These are phyloP conservation scores for Rhizoclosmatium globosum DNA, from an alignment of 192 early-diverging fungal genomes.

Conservation along the genomic window DNA sequence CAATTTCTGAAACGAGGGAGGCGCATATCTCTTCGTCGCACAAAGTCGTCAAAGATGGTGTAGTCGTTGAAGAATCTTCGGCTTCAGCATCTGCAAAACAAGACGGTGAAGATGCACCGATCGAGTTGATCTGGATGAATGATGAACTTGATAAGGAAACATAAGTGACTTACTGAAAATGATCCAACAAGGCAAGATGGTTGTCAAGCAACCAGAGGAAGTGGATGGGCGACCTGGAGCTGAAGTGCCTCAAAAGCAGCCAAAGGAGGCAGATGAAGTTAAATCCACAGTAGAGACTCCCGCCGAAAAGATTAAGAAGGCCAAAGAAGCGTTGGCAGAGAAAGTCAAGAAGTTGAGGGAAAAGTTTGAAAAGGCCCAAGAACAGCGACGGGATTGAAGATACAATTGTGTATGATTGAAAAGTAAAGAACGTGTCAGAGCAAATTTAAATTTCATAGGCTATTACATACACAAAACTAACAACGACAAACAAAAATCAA, in stretches of 20 bases:
- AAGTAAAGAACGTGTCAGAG: no score
- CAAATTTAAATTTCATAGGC: no score
- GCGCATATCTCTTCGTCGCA: not conserved
- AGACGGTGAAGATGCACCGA: not conserved
- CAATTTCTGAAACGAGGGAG: not conserved
- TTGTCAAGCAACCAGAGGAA: not conserved
- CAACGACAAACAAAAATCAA: no score
- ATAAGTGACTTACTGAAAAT: not conserved
- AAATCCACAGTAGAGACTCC: no score
- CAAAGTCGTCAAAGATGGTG: not conserved
- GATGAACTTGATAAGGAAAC: not conserved
- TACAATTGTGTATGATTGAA: no score
- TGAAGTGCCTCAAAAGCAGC: not conserved
- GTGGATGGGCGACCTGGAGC: not conserved
- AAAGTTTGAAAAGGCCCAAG: not conserved
- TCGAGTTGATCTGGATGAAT: not conserved
- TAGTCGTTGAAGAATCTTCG: not conserved
- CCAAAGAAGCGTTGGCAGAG: not conserved
- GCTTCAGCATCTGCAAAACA: not conserved
- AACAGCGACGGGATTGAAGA: no score
- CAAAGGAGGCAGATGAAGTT: not conserved
- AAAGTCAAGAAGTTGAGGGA: not conserved
- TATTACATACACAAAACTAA: no score
- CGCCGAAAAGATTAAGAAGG: not conserved
- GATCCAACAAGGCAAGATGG: not conserved